Conservation (phyloP, 129 eudicot species). For the Scalesia atractyloides region DNA sequence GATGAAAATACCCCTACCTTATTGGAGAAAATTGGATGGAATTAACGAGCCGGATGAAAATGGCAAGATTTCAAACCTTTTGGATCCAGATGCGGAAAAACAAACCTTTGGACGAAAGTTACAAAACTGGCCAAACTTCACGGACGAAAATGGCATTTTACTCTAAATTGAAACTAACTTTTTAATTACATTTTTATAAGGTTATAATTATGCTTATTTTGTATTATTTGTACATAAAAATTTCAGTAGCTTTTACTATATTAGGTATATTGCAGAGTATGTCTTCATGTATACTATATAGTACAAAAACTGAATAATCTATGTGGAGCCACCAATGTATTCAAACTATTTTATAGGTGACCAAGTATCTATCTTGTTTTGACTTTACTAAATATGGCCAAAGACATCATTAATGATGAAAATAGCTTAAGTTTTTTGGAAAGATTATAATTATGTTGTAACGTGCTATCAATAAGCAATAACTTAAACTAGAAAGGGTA, state of each 20-base stretch:
- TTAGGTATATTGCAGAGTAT: no score
- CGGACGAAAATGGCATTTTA: no score
- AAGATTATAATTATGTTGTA: not conserved
- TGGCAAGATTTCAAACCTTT: no score
- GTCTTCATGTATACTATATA: no score
- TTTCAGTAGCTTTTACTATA: not conserved
- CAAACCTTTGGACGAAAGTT: no score
- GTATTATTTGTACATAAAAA: not conserved
- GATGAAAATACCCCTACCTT: no score
- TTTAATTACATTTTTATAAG: not conserved
- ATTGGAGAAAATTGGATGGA: no score
- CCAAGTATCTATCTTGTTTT: not conserved
- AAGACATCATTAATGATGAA: not conserved
- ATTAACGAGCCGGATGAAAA: no score
- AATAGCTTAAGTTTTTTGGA: not conserved
- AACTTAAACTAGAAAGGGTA: not conserved
- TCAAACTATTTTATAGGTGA: not conserved
- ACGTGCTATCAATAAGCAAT: not conserved
- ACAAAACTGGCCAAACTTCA: no score
- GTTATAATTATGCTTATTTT: not conserved
- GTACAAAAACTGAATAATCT: not conserved
- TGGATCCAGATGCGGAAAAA: no score
- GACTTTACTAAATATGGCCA: not conserved
- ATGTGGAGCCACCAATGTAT: conserved; percentile 2
- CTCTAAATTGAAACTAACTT: not conserved